Conservation (phyloP, 2,329 filamentous ascomycete genomes). For the Calonectria multiphialidica region DNA sequence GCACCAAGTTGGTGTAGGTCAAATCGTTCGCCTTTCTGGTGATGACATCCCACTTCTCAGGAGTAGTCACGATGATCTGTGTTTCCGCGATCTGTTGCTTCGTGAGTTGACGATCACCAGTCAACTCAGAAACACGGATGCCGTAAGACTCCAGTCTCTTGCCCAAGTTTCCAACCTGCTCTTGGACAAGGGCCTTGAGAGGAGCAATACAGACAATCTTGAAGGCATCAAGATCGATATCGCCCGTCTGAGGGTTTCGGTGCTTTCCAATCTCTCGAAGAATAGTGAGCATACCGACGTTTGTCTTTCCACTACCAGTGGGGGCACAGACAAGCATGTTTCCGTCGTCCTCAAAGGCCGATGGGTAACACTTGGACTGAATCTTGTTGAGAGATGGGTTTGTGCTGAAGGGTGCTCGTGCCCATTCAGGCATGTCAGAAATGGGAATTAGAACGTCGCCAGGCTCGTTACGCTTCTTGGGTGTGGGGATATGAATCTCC, state of each 20-base stretch:
- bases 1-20: constrained; percentile 97
- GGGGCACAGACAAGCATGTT: constrained; percentile 99
- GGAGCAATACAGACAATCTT: constrained; percentile 99
- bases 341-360: constrained; percentile 92
- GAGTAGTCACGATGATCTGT: constrained; percentile 97
- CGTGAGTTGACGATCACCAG: constrained; percentile 96
- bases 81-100: constrained; percentile 99
- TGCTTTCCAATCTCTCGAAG: constrained; percentile 97
- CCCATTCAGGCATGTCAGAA: constrained; percentile 92
- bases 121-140: constrained; percentile 93
- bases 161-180: constrained; percentile 98
- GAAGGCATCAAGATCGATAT: constrained; percentile 95
- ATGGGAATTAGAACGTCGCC: constrained; percentile 86
- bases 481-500: constrained; percentile 95
- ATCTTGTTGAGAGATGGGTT: constrained; percentile 93
- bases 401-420: constrained; percentile 84
- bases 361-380: constrained; percentile 92
- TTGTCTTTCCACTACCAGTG: constrained; percentile 97
- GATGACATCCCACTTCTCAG: constrained; percentile 99
- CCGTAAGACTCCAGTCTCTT: constrained; percentile 91
- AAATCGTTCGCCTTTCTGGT: constrained; percentile 97
- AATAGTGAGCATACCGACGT: constrained; percentile 97
- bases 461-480: constrained; percentile 87
- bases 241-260: constrained; percentile 87
- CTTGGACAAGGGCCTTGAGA: constrained; percentile 93